phyloP scores from a whole-genome alignment of 202 grass and related monocot genomes.

The Zizania palustris region DNA sequence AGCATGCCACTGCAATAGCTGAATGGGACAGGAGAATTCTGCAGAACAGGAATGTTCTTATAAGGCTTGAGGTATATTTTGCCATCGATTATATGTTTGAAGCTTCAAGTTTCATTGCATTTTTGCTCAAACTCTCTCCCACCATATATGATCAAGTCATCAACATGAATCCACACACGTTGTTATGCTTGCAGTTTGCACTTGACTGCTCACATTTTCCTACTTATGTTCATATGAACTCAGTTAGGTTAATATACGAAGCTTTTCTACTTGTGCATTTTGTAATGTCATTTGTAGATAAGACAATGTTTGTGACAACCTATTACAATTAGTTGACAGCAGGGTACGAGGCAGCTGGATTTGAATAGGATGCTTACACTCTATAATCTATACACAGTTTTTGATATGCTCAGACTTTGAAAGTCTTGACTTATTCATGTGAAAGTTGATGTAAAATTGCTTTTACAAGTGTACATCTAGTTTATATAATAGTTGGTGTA shows the following conservation, averaged over 20 bases:
- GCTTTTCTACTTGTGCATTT: background rate
- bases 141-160: background rate
- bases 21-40: constrained; percentile 99
- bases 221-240: constrained; percentile 15
- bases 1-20: constrained; percentile 88
- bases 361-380: background rate
- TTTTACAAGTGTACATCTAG: background rate
- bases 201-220: background rate
- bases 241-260: background rate
- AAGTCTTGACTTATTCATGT: background rate
- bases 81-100: background rate
- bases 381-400: background rate
- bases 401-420: background rate
- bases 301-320: constrained; percentile 22
- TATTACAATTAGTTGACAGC: background rate
- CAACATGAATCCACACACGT: background rate
- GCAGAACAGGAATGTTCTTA: constrained; percentile 97
- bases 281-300: background rate
- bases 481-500: background rate
- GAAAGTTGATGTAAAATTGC: background rate
- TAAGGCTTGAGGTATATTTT: constrained; percentile 81
- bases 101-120: background rate
- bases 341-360: background rate
- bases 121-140: background rate
- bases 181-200: background rate